These are phyloP conservation scores for Acacia confusa DNA, from an alignment of 306 rosid species.

Conservation along the genomic window DNA sequence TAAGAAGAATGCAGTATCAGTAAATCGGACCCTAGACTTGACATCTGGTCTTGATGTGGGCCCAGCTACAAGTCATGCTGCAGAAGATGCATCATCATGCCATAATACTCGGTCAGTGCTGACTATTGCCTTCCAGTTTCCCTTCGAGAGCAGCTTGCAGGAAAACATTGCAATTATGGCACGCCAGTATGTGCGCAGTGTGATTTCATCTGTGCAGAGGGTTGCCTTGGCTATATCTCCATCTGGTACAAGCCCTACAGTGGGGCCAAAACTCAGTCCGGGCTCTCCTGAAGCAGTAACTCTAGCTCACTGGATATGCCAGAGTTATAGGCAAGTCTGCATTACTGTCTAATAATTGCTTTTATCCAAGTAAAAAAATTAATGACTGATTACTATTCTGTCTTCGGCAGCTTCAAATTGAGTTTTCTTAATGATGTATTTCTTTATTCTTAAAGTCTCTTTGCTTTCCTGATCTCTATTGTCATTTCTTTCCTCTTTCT, in stretches of 20 bases:
- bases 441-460: background rate
- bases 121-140: slow-evolving; percentile 96
- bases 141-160: slow-evolving; percentile 75
- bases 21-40: slow-evolving; percentile 82
- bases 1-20: slow-evolving; percentile 54
- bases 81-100: slow-evolving; percentile 52
- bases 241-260: slow-evolving; percentile 58
- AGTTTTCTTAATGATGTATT: background rate
- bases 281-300: slow-evolving; percentile 93
- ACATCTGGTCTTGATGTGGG: slow-evolving; percentile 94
- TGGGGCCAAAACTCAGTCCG: slow-evolving; percentile 71
- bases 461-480: background rate
- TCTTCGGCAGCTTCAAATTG: background rate
- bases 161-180: slow-evolving; percentile 89
- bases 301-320: slow-evolving; percentile 88
- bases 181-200: slow-evolving; percentile 82
- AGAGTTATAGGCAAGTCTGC: slow-evolving; percentile 73
- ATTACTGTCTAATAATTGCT: background rate
- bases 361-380: background rate
- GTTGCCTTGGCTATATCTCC: slow-evolving; percentile 97
- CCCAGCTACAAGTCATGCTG: slow-evolving; percentile 45
- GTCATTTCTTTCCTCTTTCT: background rate
- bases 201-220: slow-evolving; percentile 89
- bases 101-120: slow-evolving; percentile 76
- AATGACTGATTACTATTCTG: background rate